These are phyloP conservation scores for Talaromyces sp. DNA, from an alignment of 2,329 filamentous ascomycete species.

Conservation along the genomic window DNA sequence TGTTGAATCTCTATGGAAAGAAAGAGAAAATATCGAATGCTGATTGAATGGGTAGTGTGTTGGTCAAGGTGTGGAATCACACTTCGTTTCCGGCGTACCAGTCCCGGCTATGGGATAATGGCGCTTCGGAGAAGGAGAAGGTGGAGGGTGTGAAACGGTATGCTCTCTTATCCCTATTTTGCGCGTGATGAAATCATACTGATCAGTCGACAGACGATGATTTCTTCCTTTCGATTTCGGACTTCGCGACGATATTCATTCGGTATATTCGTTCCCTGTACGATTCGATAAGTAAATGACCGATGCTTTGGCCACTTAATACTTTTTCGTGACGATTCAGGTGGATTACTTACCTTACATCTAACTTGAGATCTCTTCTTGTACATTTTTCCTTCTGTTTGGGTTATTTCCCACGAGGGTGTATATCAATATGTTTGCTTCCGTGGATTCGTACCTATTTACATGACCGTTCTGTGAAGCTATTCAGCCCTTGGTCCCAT, in stretches of 20 bases:
- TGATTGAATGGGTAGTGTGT: slow-evolving; percentile 31
- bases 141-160: slow-evolving; percentile 8
- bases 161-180: neutral
- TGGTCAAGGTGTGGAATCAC: slow-evolving; percentile 48
- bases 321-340: neutral
- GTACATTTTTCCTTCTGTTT: neutral
- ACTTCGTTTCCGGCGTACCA: slow-evolving; percentile 44
- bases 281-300: no score
- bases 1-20: no score
- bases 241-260: no score
- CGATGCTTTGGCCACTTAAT: no score
- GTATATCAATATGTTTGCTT: no score
- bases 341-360: neutral
- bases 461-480: no score
- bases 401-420: no score
- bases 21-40: no score
- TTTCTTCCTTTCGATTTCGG: no score
- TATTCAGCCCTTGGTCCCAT: no score
- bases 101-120: slow-evolving; percentile 36
- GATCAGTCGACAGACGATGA: neutral
- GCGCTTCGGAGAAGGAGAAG: slow-evolving; percentile 12
- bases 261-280: no score
- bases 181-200: neutral
- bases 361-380: neutral
- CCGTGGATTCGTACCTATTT: no score